A percentile compares a stretch with the other conserved stretches of the same genome.
phyloP scores from a whole-genome alignment of 345 rosid species.

The Citrus sp. region DNA sequence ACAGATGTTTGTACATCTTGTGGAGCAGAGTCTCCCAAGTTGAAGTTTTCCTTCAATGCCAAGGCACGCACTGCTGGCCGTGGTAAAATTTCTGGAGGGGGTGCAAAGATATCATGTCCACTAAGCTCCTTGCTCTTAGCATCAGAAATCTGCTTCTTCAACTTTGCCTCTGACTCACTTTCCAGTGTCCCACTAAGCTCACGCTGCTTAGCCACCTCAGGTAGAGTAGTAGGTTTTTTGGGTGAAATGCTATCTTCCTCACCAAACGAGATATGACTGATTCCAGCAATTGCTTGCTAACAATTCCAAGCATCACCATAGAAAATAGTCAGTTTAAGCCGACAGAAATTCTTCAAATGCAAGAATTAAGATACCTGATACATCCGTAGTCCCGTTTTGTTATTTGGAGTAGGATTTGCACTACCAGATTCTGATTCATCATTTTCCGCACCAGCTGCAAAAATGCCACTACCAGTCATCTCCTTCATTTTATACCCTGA shows the following conservation, averaged over 20 bases:
- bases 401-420: constrained; percentile 45
- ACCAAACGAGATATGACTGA: constrained; percentile 89
- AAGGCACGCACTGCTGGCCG: constrained; percentile 66
- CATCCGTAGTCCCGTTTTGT: constrained; percentile 58
- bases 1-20: constrained; percentile 33
- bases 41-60: constrained; percentile 67
- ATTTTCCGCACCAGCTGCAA: constrained; percentile 51
- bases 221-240: constrained; percentile 61
- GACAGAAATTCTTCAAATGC: not conserved
- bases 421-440: constrained; percentile 49
- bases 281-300: constrained; percentile 85
- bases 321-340: not conserved
- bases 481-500: constrained; percentile 92
- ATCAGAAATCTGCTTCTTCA: constrained; percentile 81
- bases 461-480: constrained; percentile 96
- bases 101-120: constrained; percentile 94
- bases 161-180: constrained; percentile 52
- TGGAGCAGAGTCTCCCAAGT: constrained; percentile 59
- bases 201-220: constrained; percentile 94
- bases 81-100: constrained; percentile 91
- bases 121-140: constrained; percentile 89
- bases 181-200: constrained; percentile 84
- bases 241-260: constrained; percentile 77
- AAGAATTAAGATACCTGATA: constrained; percentile 56
- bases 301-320: constrained; percentile 7